phyloP scores from a whole-genome alignment of 2,329 filamentous ascomycete genomes.

The Paradendryphiella salina region DNA sequence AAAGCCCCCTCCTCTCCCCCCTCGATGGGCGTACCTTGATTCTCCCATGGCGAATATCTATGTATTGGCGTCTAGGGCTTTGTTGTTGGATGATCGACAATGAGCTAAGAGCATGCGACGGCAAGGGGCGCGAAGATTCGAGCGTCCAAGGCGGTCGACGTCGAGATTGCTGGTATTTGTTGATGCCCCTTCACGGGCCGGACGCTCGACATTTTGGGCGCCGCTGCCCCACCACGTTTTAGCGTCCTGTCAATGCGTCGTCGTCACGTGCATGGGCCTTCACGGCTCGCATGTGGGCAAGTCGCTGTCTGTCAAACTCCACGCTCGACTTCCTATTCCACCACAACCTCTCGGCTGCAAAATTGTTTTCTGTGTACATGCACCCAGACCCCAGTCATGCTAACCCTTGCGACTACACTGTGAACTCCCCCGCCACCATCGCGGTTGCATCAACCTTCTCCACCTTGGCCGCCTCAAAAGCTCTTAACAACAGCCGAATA shows the following conservation, averaged over 20 bases:
- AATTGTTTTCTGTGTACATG: neutral
- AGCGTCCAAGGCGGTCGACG: conserved; percentile 12
- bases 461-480: conserved; percentile 28
- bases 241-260: conserved; percentile 12
- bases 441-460: conserved; percentile 23
- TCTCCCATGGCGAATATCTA: conserved; percentile 59
- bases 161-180: conserved; percentile 30
- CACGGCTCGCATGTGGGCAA: neutral
- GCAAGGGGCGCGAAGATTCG: conserved; percentile 9
- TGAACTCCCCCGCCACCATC: conserved; percentile 1
- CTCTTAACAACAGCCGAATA: conserved; percentile 35
- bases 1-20: conserved; percentile 2
- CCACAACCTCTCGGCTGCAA: neutral
- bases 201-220: conserved; percentile 25
- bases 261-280: conserved; percentile 8
- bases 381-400: too few species aligned
- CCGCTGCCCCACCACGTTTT: conserved; percentile 23
- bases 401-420: neutral
- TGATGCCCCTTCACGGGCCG: conserved; percentile 23
- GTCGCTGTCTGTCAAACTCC: neutral
- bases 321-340: neutral
- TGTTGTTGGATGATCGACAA: conserved; percentile 7
- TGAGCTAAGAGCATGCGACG: conserved; percentile 11
- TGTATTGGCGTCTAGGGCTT: conserved; percentile 4
- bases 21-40: conserved; percentile 57